Base-by-base conservation (phyloP, 192 early-diverging fungal genomes). In the Coemansia sp. region DNA sequence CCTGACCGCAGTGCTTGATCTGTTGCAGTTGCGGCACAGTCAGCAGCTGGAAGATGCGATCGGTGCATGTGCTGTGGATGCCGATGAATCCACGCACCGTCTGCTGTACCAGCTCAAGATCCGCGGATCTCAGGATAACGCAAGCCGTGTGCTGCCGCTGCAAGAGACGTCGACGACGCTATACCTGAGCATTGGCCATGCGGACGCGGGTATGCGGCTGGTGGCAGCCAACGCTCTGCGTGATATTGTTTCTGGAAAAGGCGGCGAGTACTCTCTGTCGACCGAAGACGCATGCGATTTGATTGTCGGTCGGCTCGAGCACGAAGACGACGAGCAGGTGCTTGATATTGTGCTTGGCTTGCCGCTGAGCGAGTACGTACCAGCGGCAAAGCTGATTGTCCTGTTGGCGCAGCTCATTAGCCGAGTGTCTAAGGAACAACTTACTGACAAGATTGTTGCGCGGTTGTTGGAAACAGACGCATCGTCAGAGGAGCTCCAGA, bases 151-250 rank as follows among this genome's bases (percentile, higher is more conserved):
- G 22, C 22, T 82, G 60, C 69, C 88, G 2, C 68, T 94, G 11
- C 78, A 85, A 59, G 87, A 89, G 45, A 83, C 86, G 4, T 85
- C 86, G 51, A 93, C 92, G 1, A 93, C 92, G 3, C 72, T 96
- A 21, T 95, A 85, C 62, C 84, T 95, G 54, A 88, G 89, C 79
- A 77, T 96, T 52, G 86, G 90, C 57, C 90, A 92, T 57, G 79
- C 85, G 1, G 86, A 94, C 17, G 58, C 85, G 0, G 80, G 85
- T 11, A 85, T 93, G 21, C 85, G 94, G 8, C 70, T 91, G 24
- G 60, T 90, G 5, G 92, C 88, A 14, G 68, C 92, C 15, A 84
- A 87, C 60, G 88, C 87, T 55, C 66, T 95, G 37, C 65, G 66
- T 19, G 82, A 82, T 22, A 82, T 92, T 35, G 67, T 85, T 17